These are phyloP conservation scores for Colletotrichum tropicicola DNA, from an alignment of 2,329 filamentous ascomycete species.

Conservation along the genomic window DNA sequence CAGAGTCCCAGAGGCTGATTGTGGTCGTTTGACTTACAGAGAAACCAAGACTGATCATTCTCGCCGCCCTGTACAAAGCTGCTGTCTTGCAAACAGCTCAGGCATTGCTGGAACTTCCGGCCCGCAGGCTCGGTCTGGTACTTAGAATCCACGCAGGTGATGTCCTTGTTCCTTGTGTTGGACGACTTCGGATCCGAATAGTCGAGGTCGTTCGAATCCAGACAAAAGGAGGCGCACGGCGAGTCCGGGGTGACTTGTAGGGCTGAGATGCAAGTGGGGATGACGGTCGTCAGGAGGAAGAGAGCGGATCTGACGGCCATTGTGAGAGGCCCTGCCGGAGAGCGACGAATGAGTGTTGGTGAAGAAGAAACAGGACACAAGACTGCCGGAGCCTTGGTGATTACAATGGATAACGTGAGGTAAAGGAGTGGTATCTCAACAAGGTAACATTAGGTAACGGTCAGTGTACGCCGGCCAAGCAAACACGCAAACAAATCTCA, in stretches of 20 bases:
- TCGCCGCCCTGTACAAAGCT: conserved; percentile 55
- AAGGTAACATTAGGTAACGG: conserved; percentile 13
- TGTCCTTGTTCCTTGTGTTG: conserved; percentile 52
- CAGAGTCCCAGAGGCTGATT: background rate
- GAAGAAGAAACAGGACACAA: conserved; percentile 7
- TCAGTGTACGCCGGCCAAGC: background rate
- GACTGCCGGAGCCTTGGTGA: conserved; percentile 20
- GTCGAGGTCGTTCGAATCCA: conserved; percentile 51
- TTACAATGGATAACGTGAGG: conserved; percentile 9
- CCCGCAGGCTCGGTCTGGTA: conserved; percentile 49
- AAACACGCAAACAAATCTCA: background rate
- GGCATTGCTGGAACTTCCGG: conserved; percentile 57
- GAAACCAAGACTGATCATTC: conserved; percentile 64
- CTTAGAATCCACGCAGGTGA: conserved; percentile 56
- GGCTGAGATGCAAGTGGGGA: conserved; percentile 40
- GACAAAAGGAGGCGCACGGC: conserved; percentile 61
- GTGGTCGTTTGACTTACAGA: conserved; percentile 53
- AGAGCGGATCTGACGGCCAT: conserved; percentile 33
- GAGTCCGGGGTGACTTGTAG: conserved; percentile 63
- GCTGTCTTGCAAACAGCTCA: conserved; percentile 63
- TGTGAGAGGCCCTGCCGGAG: background rate
- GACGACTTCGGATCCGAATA: conserved; percentile 56
- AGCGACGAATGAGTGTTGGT: background rate
- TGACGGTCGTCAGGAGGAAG: conserved; percentile 33
- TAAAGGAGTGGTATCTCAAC: background rate